These are phyloP conservation scores for Penicillium fimorum DNA, from an alignment of 495 filamentous ascomycete genomes.

Conservation along the genomic window DNA sequence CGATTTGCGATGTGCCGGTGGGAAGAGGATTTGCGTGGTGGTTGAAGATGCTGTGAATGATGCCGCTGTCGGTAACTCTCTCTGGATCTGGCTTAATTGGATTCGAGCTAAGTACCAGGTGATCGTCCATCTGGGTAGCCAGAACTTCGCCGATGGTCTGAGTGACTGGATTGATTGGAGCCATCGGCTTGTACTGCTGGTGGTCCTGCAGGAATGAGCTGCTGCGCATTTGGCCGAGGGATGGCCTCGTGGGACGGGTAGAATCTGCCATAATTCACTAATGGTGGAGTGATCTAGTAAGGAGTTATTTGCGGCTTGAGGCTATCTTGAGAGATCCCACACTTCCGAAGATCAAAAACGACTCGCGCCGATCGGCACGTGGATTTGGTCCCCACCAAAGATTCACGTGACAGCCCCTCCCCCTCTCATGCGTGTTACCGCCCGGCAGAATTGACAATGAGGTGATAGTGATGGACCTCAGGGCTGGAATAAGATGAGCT, in stretches of 20 bases:
- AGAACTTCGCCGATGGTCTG: constrained; percentile 48
- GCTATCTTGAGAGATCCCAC: background rate
- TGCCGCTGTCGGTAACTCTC: constrained; percentile 44
- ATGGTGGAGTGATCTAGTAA: background rate
- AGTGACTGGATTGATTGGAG: constrained; percentile 29
- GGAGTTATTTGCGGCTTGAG: background rate
- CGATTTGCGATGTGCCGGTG: constrained; percentile 39
- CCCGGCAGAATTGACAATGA: constrained; percentile 7
- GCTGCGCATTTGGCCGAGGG: constrained; percentile 56
- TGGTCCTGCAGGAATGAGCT: constrained; percentile 70
- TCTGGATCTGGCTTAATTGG: constrained; percentile 47
- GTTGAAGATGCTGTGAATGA: constrained; percentile 47
- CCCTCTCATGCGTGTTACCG: background rate
- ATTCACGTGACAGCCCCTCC: background rate
- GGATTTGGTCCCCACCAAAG: constrained; percentile 3
- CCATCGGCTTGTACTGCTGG: constrained; percentile 69
- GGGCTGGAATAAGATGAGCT: background rate
- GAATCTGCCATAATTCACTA: constrained; percentile 31
- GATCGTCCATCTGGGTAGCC: constrained; percentile 24
- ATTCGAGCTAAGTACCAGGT: constrained; percentile 33
- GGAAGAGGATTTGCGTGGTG: constrained; percentile 38
- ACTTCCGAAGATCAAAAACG: constrained; percentile 15
- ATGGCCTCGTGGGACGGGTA: constrained; percentile 38
- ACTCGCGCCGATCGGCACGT: constrained; percentile 19
- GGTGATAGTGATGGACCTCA: background rate